Conservation (phyloP, 139 green algal genomes). For the Micractinium sp. region DNA sequence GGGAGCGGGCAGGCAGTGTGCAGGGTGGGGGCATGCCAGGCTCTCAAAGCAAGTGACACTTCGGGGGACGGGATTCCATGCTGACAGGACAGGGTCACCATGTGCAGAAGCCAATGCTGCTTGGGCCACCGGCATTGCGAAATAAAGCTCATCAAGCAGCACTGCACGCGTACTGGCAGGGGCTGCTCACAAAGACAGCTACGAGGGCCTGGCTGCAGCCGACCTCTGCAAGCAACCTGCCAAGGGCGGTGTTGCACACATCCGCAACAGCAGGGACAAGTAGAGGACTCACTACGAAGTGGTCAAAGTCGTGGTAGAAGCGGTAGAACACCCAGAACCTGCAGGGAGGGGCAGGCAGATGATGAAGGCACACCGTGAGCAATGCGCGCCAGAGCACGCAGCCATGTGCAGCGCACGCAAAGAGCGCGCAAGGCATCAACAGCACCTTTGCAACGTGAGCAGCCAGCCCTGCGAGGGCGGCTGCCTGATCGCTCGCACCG, state of each 20-base stretch:
- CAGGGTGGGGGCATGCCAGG: not conserved
- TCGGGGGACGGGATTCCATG: not conserved
- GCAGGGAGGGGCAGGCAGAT: not conserved
- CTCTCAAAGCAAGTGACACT: not conserved
- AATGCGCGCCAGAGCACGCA: not conserved
- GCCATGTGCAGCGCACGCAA: not conserved
- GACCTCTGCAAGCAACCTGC: not conserved
- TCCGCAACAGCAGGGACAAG: not conserved
- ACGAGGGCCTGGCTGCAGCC: not conserved
- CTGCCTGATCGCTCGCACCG: too few species aligned
- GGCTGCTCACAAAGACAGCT: not conserved
- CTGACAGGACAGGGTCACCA: not conserved
- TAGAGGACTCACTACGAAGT: slow-evolving; percentile 59
- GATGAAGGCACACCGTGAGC: too few species aligned
- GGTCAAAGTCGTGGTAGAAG: slow-evolving; percentile 73
- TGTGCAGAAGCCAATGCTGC: too few species aligned
- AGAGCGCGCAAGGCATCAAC: too few species aligned
- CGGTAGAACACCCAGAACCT: slow-evolving; percentile 81
- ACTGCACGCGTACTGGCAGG: not conserved
- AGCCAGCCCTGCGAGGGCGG: not conserved
- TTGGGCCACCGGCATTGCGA: too few species aligned
- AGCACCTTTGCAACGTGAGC: not conserved
- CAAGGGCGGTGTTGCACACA: not conserved
- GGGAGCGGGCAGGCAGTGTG: not conserved
- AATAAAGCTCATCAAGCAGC: not conserved